Evolutionary conservation across 1,139 yeast species (phyloP), one percentile per base, ranked within the genome.

Genomic region (Torulaspora pretoriensis): DNA sequence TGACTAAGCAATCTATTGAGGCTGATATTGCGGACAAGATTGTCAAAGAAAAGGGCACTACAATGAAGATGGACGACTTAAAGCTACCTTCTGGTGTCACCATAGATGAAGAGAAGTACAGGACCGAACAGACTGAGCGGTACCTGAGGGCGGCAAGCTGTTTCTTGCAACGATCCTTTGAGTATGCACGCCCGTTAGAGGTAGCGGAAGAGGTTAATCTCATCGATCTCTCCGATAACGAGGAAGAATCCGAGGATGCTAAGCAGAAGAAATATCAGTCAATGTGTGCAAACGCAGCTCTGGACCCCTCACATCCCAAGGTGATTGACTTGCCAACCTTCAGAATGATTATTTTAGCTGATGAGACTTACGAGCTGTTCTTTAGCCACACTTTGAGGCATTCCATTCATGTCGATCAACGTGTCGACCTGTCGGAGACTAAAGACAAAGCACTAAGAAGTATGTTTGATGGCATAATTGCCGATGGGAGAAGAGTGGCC

Each of bases 291-390:
- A 88, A 88, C 60, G 86, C 80, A 1, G 96, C 96, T 0, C 69
- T 88, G 36, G 85, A 89, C 61, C 96, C 96, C 1, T 74, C 77
- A 32, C 75, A 81, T 9, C 95, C 95, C 0, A 80, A 84, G 14
- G 79, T 71, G 45, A 75, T 92, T 46, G 86, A 86, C 44, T 70
- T 90, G 24, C 90, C 97, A 0, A 89, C 96, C 0, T 92, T 92
- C 69, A 73, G 98, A 54, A 92, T 92, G 98, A 95, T 92, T 1
- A 71, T 92, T 3, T 72, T 92, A 12, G 97, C 97, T 0, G 96
- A 90, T 63, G 97, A 89, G 59, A 86, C 97, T 0, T 83, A 89
- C 54, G 97, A 92, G 62, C 70, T 84, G 33, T 78, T 90, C 53
- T 92, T 92, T 65, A 74, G 87, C 29, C 69, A 72, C 23, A 84